Evolutionary conservation across 352 stramenopile species (phyloP).

Genomic region (Pythium periplocum): DNA sequence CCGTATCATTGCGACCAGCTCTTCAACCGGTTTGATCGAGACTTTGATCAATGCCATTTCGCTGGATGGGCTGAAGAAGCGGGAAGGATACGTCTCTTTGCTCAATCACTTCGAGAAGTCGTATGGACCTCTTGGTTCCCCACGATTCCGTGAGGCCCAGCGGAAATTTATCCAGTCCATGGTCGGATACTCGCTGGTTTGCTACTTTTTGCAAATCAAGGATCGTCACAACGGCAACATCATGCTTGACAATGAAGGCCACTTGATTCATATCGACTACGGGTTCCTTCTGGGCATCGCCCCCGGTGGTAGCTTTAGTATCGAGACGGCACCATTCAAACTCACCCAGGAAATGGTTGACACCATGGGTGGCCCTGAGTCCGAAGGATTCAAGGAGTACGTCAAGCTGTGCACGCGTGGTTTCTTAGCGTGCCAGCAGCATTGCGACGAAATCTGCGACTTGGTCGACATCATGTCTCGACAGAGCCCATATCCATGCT

Average conservation of each 20-base stretch:
- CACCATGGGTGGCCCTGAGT: constrained; percentile 92
- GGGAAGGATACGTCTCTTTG: constrained; percentile 91
- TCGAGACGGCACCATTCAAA: constrained; percentile 99
- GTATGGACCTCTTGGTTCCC: constrained; percentile 87
- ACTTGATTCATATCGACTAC: constrained; percentile 99
- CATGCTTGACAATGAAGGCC: constrained; percentile 97
- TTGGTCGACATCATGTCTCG: constrained; percentile 97
- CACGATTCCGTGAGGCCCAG: constrained; percentile 89
- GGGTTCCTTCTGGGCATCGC: constrained; percentile 99
- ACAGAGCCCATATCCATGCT: constrained; percentile 96
- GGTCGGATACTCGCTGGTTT: constrained; percentile 97
- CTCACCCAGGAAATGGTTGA: constrained; percentile 99
- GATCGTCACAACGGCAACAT: constrained; percentile 99
- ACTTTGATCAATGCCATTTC: constrained; percentile 96
- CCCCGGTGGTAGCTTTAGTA: constrained; percentile 97
- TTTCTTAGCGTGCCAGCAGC: constrained; percentile 95
- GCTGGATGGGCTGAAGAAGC: constrained; percentile 97
- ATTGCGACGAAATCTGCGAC: constrained; percentile 94
- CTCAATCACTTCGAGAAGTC: constrained; percentile 94
- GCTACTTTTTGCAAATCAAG: constrained; percentile 98
- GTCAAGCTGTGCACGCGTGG: constrained; percentile 95
- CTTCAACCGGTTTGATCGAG: constrained; percentile 96
- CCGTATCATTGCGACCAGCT: constrained; percentile 95
- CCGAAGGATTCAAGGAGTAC: constrained; percentile 94
- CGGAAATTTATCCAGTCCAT: constrained; percentile 97